These are phyloP conservation scores for Begonia loranthoides DNA, from an alignment of 306 rosid species.

Conservation along the genomic window DNA sequence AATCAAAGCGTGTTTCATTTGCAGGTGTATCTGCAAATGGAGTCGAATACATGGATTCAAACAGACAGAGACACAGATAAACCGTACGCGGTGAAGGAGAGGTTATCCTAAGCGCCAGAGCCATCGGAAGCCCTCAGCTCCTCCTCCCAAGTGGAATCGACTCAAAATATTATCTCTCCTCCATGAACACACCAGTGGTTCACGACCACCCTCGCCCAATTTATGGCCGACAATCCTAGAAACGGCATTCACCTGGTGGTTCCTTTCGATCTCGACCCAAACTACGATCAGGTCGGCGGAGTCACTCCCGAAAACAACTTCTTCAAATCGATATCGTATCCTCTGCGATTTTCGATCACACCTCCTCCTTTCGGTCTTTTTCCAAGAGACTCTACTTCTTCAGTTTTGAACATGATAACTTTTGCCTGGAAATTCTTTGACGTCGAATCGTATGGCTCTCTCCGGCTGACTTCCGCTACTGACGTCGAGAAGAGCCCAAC, in stretches of 20 bases:
- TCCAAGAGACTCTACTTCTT: neutral
- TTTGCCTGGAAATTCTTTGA: neutral
- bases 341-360: neutral
- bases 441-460: neutral
- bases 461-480: neutral
- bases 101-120: constrained; percentile 16
- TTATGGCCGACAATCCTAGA: constrained; percentile 14
- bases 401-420: neutral
- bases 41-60: constrained; percentile 11
- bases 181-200: constrained; percentile 8
- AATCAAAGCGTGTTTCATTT: no score
- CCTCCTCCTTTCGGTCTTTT: neutral
- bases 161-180: constrained; percentile 9
- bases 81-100: constrained; percentile 10
- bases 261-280: neutral
- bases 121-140: constrained; percentile 24
- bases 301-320: neutral
- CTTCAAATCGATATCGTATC: neutral
- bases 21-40: constrained; percentile 6
- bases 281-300: constrained; percentile 1
- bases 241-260: neutral
- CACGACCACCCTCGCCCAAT: constrained; percentile 10
- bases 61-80: constrained; percentile 7
- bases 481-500: neutral
- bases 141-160: constrained; percentile 16